Conservation (phyloP, 768 basidiomycete species). For the Royoungia palumana region DNA sequence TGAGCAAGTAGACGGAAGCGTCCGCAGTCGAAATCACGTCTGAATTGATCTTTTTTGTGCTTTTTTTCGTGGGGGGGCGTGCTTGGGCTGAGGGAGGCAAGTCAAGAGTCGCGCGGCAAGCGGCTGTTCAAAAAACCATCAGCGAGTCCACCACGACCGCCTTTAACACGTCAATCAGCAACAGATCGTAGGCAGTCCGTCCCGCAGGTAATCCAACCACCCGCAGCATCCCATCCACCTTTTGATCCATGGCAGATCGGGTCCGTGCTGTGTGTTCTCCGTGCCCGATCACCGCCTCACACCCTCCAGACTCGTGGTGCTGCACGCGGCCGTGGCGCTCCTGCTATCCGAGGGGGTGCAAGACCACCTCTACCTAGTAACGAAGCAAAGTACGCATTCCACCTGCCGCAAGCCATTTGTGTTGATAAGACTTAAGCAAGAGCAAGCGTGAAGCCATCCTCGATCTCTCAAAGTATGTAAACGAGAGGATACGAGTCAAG, state of each 20-base stretch:
- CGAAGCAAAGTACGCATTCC: constrained; percentile 28
- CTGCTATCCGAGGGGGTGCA: constrained; percentile 26
- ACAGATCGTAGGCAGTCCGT: constrained; percentile 15
- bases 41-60: constrained; percentile 11
- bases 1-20: constrained; percentile 13
- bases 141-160: constrained; percentile 5
- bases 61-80: background rate
- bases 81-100: constrained; percentile 25
- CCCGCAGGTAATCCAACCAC: constrained; percentile 14
- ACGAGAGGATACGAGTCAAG: constrained; percentile 90
- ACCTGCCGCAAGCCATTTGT: constrained; percentile 9
- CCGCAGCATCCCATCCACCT: constrained; percentile 6
- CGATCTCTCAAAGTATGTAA: constrained; percentile 91
- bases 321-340: constrained; percentile 41
- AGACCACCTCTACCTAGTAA: constrained; percentile 12
- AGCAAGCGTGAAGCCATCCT: constrained; percentile 88
- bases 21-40: constrained; percentile 13
- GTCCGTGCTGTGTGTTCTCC: constrained; percentile 14
- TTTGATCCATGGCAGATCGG: constrained; percentile 31
- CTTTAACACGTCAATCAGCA: constrained; percentile 19
- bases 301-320: constrained; percentile 56
- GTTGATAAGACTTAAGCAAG: constrained; percentile 34
- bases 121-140: constrained; percentile 34
- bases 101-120: constrained; percentile 31
- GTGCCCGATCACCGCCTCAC: constrained; percentile 20